These are phyloP conservation scores for Chaetomium sp. DNA, from an alignment of 2,329 filamentous ascomycete species.

Conservation along the genomic window DNA sequence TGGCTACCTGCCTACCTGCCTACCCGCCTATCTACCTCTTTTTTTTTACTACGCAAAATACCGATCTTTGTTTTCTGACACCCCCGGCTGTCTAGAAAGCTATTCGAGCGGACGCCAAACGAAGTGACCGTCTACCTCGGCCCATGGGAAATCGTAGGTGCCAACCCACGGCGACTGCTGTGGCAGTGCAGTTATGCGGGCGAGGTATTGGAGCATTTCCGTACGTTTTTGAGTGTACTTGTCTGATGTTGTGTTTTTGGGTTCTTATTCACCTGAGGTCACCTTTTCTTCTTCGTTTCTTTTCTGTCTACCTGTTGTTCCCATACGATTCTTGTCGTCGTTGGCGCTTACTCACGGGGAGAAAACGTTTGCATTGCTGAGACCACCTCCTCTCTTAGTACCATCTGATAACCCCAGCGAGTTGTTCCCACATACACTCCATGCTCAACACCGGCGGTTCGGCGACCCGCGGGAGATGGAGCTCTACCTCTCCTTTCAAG, in stretches of 20 bases:
- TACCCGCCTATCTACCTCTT: no score
- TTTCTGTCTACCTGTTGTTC: no score
- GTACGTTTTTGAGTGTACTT: conserved; percentile 29
- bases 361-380: conserved; percentile 7
- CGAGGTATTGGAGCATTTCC: conserved; percentile 46
- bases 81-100: conserved; percentile 32
- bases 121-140: conserved; percentile 47
- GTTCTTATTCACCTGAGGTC: no score
- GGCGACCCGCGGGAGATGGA: conserved; percentile 45
- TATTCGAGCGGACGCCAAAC: conserved; percentile 44
- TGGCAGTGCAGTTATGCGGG: conserved; percentile 49
- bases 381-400: conserved; percentile 28
- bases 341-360: neutral
- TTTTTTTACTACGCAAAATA: neutral
- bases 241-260: no score
- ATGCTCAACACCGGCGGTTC: conserved; percentile 45
- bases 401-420: conserved; percentile 40
- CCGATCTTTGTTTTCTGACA: conserved; percentile 15
- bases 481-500: conserved; percentile 41
- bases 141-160: conserved; percentile 46
- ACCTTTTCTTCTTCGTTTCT: no score
- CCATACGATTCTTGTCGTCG: neutral
- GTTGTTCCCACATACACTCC: conserved; percentile 43
- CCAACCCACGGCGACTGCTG: conserved; percentile 42
- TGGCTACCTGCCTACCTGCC: no score